phyloP scores from a whole-genome alignment of 2,329 filamentous ascomycete genomes.

The Neurospora sp. region DNA sequence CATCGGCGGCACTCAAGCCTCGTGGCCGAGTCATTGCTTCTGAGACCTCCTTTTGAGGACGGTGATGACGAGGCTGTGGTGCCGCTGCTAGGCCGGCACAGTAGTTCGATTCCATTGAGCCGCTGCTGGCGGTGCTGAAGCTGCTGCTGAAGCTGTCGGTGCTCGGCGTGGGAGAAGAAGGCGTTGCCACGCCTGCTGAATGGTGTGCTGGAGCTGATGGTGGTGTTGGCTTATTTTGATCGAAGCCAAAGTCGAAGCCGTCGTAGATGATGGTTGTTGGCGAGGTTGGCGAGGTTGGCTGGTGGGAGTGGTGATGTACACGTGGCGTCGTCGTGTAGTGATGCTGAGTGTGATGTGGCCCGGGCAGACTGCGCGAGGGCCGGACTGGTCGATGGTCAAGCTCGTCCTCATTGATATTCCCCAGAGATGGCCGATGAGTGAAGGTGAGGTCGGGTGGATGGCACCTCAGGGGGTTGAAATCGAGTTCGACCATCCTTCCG shows the following conservation, averaged over 20 bases:
- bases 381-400: not conserved
- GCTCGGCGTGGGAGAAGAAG: conserved; percentile 11
- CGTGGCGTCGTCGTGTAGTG: conserved; percentile 5
- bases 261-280: conserved; percentile 20
- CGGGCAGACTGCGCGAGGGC: conserved; percentile 3
- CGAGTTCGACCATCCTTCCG: conserved; percentile 21
- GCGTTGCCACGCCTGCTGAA: not conserved
- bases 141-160: conserved; percentile 9
- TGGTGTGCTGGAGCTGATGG: not conserved
- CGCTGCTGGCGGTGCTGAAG: not conserved
- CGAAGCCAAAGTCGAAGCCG: conserved; percentile 26
- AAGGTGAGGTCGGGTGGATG: conserved; percentile 18
- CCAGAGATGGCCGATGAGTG: conserved; percentile 7
- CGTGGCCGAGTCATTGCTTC: not conserved
- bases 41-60: not conserved
- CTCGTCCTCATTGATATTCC: not conserved
- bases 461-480: conserved; percentile 25
- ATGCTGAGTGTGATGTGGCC: conserved; percentile 7
- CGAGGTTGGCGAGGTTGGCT: conserved; percentile 4
- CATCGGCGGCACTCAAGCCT: conserved; percentile 14
- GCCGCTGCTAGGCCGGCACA: conserved; percentile 3
- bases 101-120: not conserved
- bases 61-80: not conserved
- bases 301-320: conserved; percentile 1
- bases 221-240: conserved; percentile 1